Evolutionary conservation across 1,284 basidiomycete genomes (phyloP), one percentile per base, ranked within the genome.

Genomic region (Coriolopsis trogii): DNA sequence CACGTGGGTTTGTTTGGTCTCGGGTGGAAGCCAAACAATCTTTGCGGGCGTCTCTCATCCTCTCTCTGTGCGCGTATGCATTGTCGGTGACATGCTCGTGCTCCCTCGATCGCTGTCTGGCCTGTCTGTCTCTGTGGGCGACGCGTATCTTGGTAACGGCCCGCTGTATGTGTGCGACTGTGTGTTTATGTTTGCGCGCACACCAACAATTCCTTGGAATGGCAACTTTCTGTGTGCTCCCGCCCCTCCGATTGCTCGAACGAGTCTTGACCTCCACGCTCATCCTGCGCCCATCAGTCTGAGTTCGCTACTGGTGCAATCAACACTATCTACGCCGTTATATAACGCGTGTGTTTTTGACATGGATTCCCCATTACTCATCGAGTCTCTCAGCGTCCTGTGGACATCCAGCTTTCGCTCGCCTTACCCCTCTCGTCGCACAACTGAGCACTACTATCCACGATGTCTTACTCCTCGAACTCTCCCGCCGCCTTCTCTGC

Each of bases 401-500:
- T 39, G 24, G 26, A 24, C 31, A 26, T 13, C n/a, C n/a, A n/a
- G n/a, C 4, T 42, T 42, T 23, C 21, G 42, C 36, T 48, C 51
- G 20, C 16, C 20, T 24, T 26, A 10, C 34, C 39, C 30, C 5
- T 9, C 6, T 4, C 23, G n/a, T 23, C 7, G 33, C 33, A 16
- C 29, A 6, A n/a, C 12, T 20, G n/a, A 36, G 33, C 49, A 31
- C 25, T 16, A 23, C 15, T 7, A 15, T n/a, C 15, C 28, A 51
- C 30, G 41, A 65, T 63, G 62, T 57, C 60, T 31, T 60, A 58
- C 60, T 36, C 56, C 24, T 36, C 49, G 31, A 46, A 39, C 30
- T 13, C 55, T 6, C 46, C 58, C 20, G 38, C 53, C 54, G 34
- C 46, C 37, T 56, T 61, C 57, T 53, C 55, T 36, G 33, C 62